Base-by-base conservation (phyloP, 108 stramenopile species). In the Cyclotella atomus region DNA sequence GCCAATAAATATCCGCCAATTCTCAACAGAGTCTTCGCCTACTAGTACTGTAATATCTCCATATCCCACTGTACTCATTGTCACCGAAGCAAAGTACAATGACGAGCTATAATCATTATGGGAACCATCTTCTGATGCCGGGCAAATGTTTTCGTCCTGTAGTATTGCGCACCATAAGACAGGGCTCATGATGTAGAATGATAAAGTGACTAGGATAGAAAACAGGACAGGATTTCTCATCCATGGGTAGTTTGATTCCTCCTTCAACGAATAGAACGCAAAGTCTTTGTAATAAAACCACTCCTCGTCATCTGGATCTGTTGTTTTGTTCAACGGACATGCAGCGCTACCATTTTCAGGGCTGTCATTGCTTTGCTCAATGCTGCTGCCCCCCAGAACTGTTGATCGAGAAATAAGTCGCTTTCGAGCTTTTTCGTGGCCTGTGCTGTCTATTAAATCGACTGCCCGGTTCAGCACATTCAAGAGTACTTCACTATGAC, bases 271-370 rank as follows among this genome's bases (percentile, higher is more conserved):
- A 35, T 57, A 33, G n/a, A 32, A 15, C 28, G 56, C 28, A 73
- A 88, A 88, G 50, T 85, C 84, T 25, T 73, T 79, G 64, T 79
- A 85, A 68, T 79, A 81, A 43, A 87, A 84, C 54, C 73, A 79
- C 28, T 75, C 69, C n/a, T 36, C 50, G 5, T 87, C 55, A 20
- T 69, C 64, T 41, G 68, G n/a, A n/a, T n/a, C n/a, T 53, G n/a
- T 71, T 50, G 0, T 3, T 55, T 7, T 35, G 34, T 49, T 73
- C 25, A 2, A 29, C 46, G 0, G 65, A 41, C 38, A 41, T 12
- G 38, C 6, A 41, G 38, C 6, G 38, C 38, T 12, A 6, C 6
- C 38, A 6, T 9, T 41, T 9, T 41, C 38, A 6, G 12, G 12
- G 38, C 12, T 41, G 12, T 41, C 38, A 41, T 41, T 49, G 47